These are phyloP conservation scores for Rhodofomes roseus DNA, from an alignment of 1,284 basidiomycete genomes.

Conservation along the genomic window DNA sequence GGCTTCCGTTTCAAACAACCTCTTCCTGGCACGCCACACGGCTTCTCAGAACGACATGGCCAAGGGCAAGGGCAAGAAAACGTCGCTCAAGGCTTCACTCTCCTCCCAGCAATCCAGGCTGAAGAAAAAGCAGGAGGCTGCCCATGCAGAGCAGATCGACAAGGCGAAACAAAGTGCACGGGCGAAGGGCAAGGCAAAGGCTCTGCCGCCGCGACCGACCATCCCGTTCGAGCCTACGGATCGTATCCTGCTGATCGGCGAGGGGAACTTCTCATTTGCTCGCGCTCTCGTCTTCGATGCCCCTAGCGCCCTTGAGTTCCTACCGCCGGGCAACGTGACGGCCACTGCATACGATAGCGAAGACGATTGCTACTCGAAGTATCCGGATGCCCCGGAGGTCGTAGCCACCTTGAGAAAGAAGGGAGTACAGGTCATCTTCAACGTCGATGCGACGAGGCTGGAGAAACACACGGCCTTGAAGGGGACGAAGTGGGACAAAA, in stretches of 20 bases:
- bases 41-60: constrained; percentile 33
- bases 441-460: constrained; percentile 80
- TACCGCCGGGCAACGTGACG: constrained; percentile 69
- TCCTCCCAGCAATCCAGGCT: constrained; percentile 64
- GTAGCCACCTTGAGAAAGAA: constrained; percentile 52
- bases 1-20: constrained; percentile 35
- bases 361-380: constrained; percentile 77
- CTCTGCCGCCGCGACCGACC: constrained; percentile 35
- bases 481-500: constrained; percentile 65
- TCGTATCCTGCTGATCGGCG: constrained; percentile 86
- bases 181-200: constrained; percentile 27
- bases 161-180: constrained; percentile 35
- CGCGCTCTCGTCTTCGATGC: constrained; percentile 65
- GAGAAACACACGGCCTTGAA: constrained; percentile 57
- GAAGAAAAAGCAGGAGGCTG: constrained; percentile 51
- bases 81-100: constrained; percentile 56
- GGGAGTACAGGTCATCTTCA: constrained; percentile 77
- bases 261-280: constrained; percentile 95
- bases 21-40: constrained; percentile 1
- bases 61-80: constrained; percentile 48
- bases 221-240: constrained; percentile 78
- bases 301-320: constrained; percentile 43
- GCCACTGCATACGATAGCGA: constrained; percentile 90
- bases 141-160: constrained; percentile 50
- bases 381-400: constrained; percentile 72